Percentiles rank a stretch among this genome's conserved stretches.
Evolutionary conservation across 164 flowering plant species (phyloP).

Genomic region (Stephania yunnanensis): DNA sequence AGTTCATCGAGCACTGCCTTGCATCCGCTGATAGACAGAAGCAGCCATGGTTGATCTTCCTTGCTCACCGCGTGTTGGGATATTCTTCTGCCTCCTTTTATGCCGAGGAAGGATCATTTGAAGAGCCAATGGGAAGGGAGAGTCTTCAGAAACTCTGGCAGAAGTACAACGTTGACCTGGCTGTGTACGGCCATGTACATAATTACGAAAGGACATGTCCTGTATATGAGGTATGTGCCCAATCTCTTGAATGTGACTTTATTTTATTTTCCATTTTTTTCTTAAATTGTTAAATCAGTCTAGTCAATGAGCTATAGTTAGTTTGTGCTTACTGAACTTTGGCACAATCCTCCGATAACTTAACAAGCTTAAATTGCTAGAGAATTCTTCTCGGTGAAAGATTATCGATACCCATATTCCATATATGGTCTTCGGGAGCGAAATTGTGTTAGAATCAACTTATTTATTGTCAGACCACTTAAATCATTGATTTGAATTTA

Average conservation of each 20-base stretch:
- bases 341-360: not conserved
- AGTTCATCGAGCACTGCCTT: conserved; percentile 78
- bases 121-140: conserved; percentile 91
- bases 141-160: conserved; percentile 91
- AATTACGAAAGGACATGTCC: conserved; percentile 95
- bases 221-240: conserved; percentile 59
- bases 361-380: not conserved
- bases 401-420: not conserved
- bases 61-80: conserved; percentile 90
- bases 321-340: not conserved
- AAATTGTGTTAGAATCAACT: too few species aligned
- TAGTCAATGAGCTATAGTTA: not conserved
- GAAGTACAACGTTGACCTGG: conserved; percentile 86
- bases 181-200: conserved; percentile 87
- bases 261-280: not conserved
- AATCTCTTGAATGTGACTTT: not conserved
- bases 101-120: conserved; percentile 74
- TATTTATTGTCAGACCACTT: not conserved
- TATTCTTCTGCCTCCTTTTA: conserved; percentile 62
- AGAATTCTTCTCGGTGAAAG: not conserved
- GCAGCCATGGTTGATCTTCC: conserved; percentile 94
- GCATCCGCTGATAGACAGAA: conserved; percentile 78
- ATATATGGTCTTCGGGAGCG: too few species aligned
- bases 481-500: not conserved
- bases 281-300: not conserved